Evolutionary conservation across 2,329 filamentous ascomycete genomes (phyloP), one percentile per base, ranked within the genome.

Genomic region (Thelonectria olida): DNA sequence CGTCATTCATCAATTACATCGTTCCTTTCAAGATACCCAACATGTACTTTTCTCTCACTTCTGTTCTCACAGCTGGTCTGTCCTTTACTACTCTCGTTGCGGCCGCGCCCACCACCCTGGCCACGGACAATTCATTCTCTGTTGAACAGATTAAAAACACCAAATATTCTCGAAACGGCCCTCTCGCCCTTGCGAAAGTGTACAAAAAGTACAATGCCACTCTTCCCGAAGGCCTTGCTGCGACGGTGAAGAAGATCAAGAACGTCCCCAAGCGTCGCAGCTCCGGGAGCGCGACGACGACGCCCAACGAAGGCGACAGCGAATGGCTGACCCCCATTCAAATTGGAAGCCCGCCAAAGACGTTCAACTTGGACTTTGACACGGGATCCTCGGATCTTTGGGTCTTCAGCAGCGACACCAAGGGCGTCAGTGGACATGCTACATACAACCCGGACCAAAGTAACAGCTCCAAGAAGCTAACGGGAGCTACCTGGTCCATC

Each of bases 311-410:
- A 2, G 61, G 69, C 49, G 77, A 80, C 42, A 58, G 66, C 25
- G 78, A 80, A 64, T 81, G 78, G 65, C 63, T 80, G 27, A 74
- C 74, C 1, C 76, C 78, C 3, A 77, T 81, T 6, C 70, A 76
- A 34, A 79, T 82, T 19, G 80, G 80, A 8, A 79, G 76, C 5
- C 80, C 80, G 4, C 70, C 79, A 8, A 77, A 79, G 64, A 79
- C 75, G 1, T 72, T 82, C 34, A 75, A 78, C 36, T 69, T 83
- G 53, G 77, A 81, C 62, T 78, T 83, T 39, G 80, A 83, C 49
- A 83, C 81, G 0, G 81, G 81, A 0, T 82, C 80, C 1, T 79
- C 80, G 4, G 80, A 83, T 51, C 71, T 82, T 15, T 82, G 81
- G 81, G 81, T 84, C 1, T 82, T 82, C 66, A 81, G 79, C 45